Evolutionary conservation across 139 green algal genomes (phyloP), one percentile per base, ranked within the genome.

Genomic region (Volvox reticuliferus): DNA sequence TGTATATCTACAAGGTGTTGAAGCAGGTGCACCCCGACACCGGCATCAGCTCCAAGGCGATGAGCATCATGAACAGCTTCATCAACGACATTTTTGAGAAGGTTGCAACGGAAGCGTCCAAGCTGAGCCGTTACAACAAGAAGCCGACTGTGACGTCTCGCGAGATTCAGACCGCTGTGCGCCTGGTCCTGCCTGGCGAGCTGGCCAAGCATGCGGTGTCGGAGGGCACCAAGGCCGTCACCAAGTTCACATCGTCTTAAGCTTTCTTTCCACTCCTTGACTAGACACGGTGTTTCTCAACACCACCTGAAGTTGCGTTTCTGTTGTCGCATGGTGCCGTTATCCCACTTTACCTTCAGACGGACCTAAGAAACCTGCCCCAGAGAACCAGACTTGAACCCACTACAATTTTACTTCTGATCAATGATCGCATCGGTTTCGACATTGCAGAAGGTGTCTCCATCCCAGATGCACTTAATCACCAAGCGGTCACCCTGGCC

Each of bases 1-100:
- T 99, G 82, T 99, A 99, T 96, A 99, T 99, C 95, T 99, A 99
- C 97, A 99, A 99, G 96, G 98, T 99, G 81, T 93, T 97, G 30
- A 98, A 94, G 86, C 89, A 94, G 92, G 97, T 99, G 89, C 98
- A 99, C 96, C 98, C 98, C 68, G 98, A 99, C 95, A 99, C 97
- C 78, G 97, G 97, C 90, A 99, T 99, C 93, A 97, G 93, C 94
- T 97, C 93, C 94, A 99, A 99, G 97, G 98, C 98, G 73, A 99
- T 99, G 96, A 97, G 92, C 82, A 99, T 99, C 96, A 98, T 99
- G 94, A 99, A 89, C 89, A 87, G 73, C 61, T 88, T 87, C 79
- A 63, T 91, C 63, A 98, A 98, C 92, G 92, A 93, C 79, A 96
- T 97, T 71, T 98, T 98, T 86, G 96, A 98, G 93, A 97, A 97